Evolutionary conservation across 2,329 filamentous ascomycete genomes (phyloP).

Genomic region (Xylariaceae sp.): DNA sequence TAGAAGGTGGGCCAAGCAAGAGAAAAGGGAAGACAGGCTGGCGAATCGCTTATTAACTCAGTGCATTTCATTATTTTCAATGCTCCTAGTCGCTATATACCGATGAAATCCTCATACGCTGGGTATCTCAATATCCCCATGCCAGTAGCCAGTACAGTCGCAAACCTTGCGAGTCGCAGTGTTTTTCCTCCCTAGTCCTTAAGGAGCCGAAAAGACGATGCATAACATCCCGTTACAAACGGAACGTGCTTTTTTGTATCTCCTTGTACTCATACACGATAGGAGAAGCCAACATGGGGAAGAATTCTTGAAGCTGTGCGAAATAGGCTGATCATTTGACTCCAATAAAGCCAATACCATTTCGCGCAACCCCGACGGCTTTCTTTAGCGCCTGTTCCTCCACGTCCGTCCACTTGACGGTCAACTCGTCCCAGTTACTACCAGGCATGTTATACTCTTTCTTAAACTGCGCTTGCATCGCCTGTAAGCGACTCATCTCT

Average conservation of each 20-base stretch:
- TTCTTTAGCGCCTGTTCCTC: conserved; percentile 68
- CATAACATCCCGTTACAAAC: conserved; percentile 2
- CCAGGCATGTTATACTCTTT: conserved; percentile 69
- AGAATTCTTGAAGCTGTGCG: background rate
- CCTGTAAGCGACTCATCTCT: conserved; percentile 67
- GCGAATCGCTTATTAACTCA: background rate
- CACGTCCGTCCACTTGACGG: conserved; percentile 70
- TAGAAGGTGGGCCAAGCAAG: background rate
- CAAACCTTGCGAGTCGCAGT: conserved; percentile 17
- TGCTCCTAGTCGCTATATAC: conserved; percentile 15
- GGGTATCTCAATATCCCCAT: conserved; percentile 26
- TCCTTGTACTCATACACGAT: conserved; percentile 14
- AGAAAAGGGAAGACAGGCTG: background rate
- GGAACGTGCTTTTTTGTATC: conserved; percentile 9
- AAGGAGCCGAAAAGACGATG: background rate
- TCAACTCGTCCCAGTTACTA: conserved; percentile 70
- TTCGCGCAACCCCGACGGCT: conserved; percentile 63
- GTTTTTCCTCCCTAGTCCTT: conserved; percentile 11
- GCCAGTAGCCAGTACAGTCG: conserved; percentile 5
- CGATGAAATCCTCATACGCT: conserved; percentile 17
- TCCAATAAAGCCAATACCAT: conserved; percentile 68
- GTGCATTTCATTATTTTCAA: background rate
- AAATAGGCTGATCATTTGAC: conserved; percentile 58
- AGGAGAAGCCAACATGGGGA: conserved; percentile 3
- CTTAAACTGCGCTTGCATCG: conserved; percentile 65